phyloP scores from a whole-genome alignment of 1,139 yeast genomes.

The Candida glucosophila region DNA sequence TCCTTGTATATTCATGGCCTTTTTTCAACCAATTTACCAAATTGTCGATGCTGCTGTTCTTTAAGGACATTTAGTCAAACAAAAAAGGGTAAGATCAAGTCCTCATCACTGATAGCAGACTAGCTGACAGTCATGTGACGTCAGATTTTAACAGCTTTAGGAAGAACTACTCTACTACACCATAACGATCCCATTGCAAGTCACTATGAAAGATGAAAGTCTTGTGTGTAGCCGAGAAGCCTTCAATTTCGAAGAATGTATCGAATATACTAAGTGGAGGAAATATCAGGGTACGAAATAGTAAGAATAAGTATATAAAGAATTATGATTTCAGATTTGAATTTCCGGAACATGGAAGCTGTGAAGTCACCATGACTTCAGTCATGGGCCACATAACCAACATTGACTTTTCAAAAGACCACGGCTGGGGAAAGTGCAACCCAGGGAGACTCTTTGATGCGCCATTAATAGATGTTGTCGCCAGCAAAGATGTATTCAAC shows the following conservation, averaged over 20 bases:
- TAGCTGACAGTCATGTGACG: too few species aligned
- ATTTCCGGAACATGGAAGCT: conserved; percentile 51
- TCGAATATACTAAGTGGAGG: conserved; percentile 75
- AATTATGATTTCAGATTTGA: conserved; percentile 72
- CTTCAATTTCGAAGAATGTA: conserved; percentile 86
- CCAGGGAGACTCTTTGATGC: conserved; percentile 65
- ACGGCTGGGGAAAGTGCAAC: conserved; percentile 59
- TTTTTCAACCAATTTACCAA: too few species aligned
- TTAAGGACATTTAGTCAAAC: too few species aligned
- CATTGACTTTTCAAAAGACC: conserved; percentile 57
- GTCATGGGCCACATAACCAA: conserved; percentile 79
- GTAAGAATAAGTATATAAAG: conserved; percentile 56
- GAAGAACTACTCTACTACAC: too few species aligned
- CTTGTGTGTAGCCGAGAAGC: conserved; percentile 95
- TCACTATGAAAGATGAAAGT: conserved; percentile 60
- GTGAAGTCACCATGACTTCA: conserved; percentile 85
- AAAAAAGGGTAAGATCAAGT: too few species aligned
- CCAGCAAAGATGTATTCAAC: conserved; percentile 44
- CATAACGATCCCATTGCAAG: too few species aligned
- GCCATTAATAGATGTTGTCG: conserved; percentile 40
- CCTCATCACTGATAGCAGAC: too few species aligned
- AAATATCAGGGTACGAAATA: conserved; percentile 34
- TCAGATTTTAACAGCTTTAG: too few species aligned
- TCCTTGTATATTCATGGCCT: conserved; percentile 13
- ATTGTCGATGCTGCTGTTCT: too few species aligned